Percentiles rank a stretch among this genome's conserved stretches.
phyloP scores from a whole-genome alignment of 2,329 filamentous ascomycete genomes.

The Pseudogymnoascus sp. region DNA sequence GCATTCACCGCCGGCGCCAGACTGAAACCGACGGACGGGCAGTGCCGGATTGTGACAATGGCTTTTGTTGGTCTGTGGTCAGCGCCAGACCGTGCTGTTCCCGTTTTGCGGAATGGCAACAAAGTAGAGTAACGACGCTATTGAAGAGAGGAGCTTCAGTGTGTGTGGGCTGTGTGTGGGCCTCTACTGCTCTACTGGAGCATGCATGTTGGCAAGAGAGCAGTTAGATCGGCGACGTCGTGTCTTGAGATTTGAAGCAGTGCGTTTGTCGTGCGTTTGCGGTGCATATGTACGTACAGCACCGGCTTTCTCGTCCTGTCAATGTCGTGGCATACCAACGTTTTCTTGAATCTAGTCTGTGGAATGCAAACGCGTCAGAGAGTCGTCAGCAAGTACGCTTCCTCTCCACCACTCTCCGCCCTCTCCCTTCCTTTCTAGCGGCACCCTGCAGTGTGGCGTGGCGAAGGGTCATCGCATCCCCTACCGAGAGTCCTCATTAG shows the following conservation, averaged over 20 bases:
- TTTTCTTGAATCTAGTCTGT: background rate
- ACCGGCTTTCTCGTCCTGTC: background rate
- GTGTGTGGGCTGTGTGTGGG: background rate
- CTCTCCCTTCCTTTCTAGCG: background rate
- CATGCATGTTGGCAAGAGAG: background rate
- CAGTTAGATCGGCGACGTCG: background rate
- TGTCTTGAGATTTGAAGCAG: background rate
- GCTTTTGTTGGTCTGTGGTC: background rate
- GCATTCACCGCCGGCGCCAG: background rate
- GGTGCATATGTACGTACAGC: background rate
- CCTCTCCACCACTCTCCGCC: background rate
- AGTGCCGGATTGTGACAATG: slow-evolving; percentile 5
- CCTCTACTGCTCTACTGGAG: background rate
- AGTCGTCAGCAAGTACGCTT: background rate
- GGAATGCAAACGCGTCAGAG: slow-evolving; percentile 1
- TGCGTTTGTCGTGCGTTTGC: background rate
- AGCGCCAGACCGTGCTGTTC: slow-evolving; percentile 4
- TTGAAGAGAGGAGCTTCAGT: background rate
- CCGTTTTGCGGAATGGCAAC: background rate
- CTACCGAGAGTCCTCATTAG: slow-evolving; percentile 6
- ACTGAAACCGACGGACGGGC: background rate
- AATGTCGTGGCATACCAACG: background rate
- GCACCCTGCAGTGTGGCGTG: background rate
- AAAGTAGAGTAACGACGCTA: background rate
- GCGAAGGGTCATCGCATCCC: background rate